Percentiles rank a stretch among this genome's conserved stretches.
These are phyloP conservation scores for Aspergillus felis DNA, from an alignment of 2,329 filamentous ascomycete genomes.

Conservation along the genomic window DNA sequence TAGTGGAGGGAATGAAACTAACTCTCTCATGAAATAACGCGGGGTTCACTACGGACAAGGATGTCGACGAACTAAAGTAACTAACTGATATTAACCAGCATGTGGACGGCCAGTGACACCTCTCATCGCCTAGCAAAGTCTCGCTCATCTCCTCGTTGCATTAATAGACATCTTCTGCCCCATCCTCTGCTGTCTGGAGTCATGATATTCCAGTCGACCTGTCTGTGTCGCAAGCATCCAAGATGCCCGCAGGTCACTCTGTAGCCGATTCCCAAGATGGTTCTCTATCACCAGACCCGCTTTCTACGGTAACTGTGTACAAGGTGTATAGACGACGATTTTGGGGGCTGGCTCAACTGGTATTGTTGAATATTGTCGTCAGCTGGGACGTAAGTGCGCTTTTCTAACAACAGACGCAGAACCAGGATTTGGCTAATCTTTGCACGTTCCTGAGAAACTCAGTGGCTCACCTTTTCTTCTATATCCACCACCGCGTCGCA, in stretches of 20 bases:
- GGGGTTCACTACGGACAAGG: constrained; percentile 4
- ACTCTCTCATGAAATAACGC: not conserved
- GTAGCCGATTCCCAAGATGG: constrained; percentile 3
- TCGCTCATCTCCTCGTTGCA: not conserved
- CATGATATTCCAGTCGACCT: not conserved
- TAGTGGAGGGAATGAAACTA: not conserved
- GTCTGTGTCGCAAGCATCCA: not conserved
- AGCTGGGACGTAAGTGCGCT: constrained; percentile 81
- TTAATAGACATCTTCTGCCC: not conserved
- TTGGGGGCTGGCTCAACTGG: constrained; percentile 79
- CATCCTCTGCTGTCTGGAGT: not conserved
- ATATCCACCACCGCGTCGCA: constrained; percentile 68
- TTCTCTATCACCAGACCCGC: constrained; percentile 3
- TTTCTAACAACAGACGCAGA: not conserved
- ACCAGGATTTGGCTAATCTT: not conserved
- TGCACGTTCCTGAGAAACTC: not conserved
- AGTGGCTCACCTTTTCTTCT: constrained; percentile 92
- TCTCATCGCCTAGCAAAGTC: not conserved
- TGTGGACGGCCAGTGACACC: not conserved
- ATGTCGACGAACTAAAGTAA: constrained; percentile 10
- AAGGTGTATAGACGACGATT: constrained; percentile 79
- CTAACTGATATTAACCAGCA: not conserved
- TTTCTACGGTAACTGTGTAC: constrained; percentile 32
- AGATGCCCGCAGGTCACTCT: not conserved
- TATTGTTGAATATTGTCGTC: constrained; percentile 84